These are phyloP conservation scores for Leishmania lainsoni DNA, from an alignment of 208 protist genomes.

Conservation along the genomic window DNA sequence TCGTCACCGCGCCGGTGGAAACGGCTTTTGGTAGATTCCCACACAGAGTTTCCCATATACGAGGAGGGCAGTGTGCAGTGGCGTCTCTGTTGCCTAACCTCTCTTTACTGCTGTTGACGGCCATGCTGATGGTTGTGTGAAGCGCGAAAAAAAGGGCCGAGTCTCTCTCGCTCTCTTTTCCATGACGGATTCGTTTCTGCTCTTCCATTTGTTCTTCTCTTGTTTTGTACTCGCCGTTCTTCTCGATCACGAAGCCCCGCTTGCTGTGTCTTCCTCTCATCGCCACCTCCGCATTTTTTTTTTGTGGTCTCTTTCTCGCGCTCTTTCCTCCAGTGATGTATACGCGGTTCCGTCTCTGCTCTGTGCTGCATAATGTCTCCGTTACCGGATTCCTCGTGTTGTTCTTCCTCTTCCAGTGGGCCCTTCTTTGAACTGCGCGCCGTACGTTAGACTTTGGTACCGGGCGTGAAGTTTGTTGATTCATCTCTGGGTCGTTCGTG, in stretches of 20 bases:
- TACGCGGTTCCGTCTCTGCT: neutral
- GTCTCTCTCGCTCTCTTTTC: neutral
- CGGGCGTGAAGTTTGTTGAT: neutral
- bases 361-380: neutral
- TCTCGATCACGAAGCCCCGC: neutral
- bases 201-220: conserved; percentile 8
- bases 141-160: neutral
- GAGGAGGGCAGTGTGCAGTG: neutral
- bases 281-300: neutral
- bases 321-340: neutral
- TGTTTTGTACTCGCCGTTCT: neutral
- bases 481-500: neutral
- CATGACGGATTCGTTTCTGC: neutral
- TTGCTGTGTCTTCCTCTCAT: neutral
- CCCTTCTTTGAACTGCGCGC: neutral
- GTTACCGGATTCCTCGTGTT: conserved; percentile 5
- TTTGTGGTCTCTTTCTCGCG: neutral
- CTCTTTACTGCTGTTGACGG: neutral
- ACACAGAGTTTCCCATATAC: neutral
- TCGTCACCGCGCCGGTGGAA: conserved; percentile 45
- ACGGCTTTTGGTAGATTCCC: conserved; percentile 59
- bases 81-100: neutral
- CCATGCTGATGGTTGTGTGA: neutral
- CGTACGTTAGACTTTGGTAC: neutral
- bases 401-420: neutral